Percentiles rank a stretch among this genome's conserved stretches.
Evolutionary conservation across 257 asterid genomes (phyloP).

Genomic region (Misopates orontium): DNA sequence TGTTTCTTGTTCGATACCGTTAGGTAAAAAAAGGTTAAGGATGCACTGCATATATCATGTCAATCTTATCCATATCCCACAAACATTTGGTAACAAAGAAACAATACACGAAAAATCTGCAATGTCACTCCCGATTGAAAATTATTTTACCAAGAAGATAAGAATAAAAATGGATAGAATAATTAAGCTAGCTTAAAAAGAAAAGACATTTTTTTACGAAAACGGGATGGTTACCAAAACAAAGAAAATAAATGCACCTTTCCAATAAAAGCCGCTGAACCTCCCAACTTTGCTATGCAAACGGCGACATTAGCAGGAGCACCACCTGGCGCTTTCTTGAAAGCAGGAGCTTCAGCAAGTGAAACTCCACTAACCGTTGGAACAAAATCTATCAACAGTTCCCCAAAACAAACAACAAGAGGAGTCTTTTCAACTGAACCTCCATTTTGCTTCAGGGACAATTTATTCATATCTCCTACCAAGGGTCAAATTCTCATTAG

Average conservation of each 20-base stretch:
- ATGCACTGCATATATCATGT: background rate
- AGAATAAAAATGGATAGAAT: background rate
- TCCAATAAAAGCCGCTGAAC: slow-evolving; percentile 86
- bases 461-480: slow-evolving; percentile 53
- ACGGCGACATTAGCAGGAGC: slow-evolving; percentile 97
- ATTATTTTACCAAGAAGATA: background rate
- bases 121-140: background rate
- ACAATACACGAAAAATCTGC: too few relatives aligned
- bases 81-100: too few relatives aligned
- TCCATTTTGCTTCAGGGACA: slow-evolving; percentile 47
- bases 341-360: slow-evolving; percentile 90
- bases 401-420: slow-evolving; percentile 86
- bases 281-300: slow-evolving; percentile 77
- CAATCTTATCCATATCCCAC: background rate
- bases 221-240: background rate
- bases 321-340: slow-evolving; percentile 86
- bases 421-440: slow-evolving; percentile 34
- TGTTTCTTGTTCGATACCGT: too few relatives aligned
- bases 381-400: slow-evolving; percentile 91
- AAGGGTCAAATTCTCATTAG: slow-evolving; percentile 24
- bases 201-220: background rate
- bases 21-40: background rate
- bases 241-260: slow-evolving; percentile 49
- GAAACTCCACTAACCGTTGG: slow-evolving; percentile 85
- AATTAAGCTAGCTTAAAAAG: too few relatives aligned